Conservation (phyloP, 108 stramenopile species). For the Pseudonitzschia delicatissima region DNA sequence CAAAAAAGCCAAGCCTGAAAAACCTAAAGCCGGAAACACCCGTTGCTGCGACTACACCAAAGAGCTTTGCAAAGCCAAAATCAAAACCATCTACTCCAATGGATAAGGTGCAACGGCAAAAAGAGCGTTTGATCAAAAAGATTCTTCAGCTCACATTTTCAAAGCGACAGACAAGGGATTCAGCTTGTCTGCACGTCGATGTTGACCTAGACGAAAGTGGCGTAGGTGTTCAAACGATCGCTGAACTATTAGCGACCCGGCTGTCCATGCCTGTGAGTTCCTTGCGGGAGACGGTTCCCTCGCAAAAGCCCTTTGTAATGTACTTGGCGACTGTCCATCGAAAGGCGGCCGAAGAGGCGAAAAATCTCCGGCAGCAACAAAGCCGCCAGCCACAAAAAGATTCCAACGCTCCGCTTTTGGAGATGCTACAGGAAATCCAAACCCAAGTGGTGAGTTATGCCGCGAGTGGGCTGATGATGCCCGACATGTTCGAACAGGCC, state of each 20-base stretch:
- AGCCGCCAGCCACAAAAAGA: too few species aligned
- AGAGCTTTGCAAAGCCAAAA: neutral
- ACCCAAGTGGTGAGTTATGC: conserved; percentile 74
- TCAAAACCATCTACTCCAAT: conserved; percentile 6
- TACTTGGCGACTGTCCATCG: conserved; percentile 65
- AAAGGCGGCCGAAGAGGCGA: conserved; percentile 64
- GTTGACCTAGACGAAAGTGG: conserved; percentile 10
- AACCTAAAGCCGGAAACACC: neutral
- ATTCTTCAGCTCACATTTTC: conserved; percentile 36
- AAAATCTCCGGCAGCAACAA: conserved; percentile 27
- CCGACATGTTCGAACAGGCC: conserved; percentile 71
- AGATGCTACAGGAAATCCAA: conserved; percentile 60
- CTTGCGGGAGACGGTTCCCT: conserved; percentile 13
- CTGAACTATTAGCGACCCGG: conserved; percentile 72
- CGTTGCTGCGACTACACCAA: neutral
- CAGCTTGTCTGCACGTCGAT: conserved; percentile 31
- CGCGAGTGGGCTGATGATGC: conserved; percentile 67
- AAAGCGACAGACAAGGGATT: conserved; percentile 2
- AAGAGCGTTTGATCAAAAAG: conserved; percentile 56
- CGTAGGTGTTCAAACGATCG: conserved; percentile 46
- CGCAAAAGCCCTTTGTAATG: conserved; percentile 42
- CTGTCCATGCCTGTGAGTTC: conserved; percentile 29
- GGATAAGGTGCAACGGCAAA: conserved; percentile 65
- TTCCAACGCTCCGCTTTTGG: conserved; percentile 44
- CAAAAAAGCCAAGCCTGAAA: conserved; percentile 17